Evolutionary conservation across 164 flowering plant genomes (phyloP), one percentile per base, ranked within the genome.

Genomic region (Piper longum): DNA sequence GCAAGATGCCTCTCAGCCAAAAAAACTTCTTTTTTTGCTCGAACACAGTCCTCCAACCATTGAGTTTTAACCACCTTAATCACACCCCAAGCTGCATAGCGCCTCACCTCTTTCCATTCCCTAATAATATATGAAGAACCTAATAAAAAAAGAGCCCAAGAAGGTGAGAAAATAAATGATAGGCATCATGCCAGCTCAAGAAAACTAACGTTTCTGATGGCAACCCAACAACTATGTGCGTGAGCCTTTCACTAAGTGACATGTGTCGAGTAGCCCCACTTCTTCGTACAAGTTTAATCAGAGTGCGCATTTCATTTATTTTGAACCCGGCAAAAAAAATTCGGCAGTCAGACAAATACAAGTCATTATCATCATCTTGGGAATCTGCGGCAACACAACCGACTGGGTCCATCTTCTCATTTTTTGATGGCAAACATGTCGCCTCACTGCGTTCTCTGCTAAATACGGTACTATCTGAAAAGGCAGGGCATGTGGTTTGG

Each of bases 211-310:
- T 68, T 69, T 90, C 99, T 52, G 96, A 80, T 43, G 91, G 95
- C 61, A 71, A 67, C 63, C 99, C 99, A 66, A 88, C 80, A 45
- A 90, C 68, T 59, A 93, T 79, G 73, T 93, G 97, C 13, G 96
- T 93, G 81, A 93, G 72, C 70, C 75, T 85, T 60, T 90, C 89
- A 67, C 69, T 81, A 64, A 77, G 74, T 16, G 75, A 72, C 86
- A 86, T 77, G 76, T 82, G 84, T 36, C 99, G 86, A 66, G 97
- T 91, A 9, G 93, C 99, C 54, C 97, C 99, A 66, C 99, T 96
- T 74, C 64, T 81, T 7, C 91, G 95, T 62, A 93, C 83, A 80
- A 86, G 76, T 64, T 65, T 77, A 59, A 90, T 87, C 54, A 90
- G 71, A 66, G 77, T 87, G 60, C 96, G 91, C 84, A 85, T 69